Evolutionary conservation across 176 grass and related monocot species (phyloP), one percentile per base, ranked within the genome.

Genomic region (Oryza officinalis): DNA sequence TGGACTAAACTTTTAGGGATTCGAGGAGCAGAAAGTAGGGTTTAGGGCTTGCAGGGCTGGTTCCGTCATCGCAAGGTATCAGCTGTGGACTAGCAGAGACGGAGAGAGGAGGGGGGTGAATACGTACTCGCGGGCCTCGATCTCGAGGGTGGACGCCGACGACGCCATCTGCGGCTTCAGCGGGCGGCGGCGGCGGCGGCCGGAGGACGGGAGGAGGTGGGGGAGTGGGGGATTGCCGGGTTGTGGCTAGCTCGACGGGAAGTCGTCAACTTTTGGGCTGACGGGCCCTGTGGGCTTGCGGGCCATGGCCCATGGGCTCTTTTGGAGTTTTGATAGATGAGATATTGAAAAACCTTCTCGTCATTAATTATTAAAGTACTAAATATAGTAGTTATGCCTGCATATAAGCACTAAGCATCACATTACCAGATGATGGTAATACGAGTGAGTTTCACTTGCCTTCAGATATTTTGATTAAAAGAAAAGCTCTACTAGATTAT

Each of bases 81-180:
- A 28, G 27, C 22, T n/a, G 0, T 60, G 30, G 72, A 18, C 23
- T 32, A 13, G 71, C 23, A 27, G 47, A 79, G 6, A 18, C 22
- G 15, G 47, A 80, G 57, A 60, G 54, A n/a, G 7, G 20, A 2
- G 57, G 20, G 57, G 45, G 3, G 0, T 47, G 1, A 30, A 4
- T 63, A 77, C 91, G 67, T 99, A 99, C 96, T 98, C 96, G 50
- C 89, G 87, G 76, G 93, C 96, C 89, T 99, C 96, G 78, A 96
- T 99, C 85, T 99, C 93, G 65, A 99, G 87, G 67, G 96, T 81
- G n/a, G 96, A 99, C 81, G 90, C 86, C 65, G 87, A 88, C 38
- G 85, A 91, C 27, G 86, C 87, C 81, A 89, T 85, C 47, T 75
- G 49, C 88, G 52, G 31, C 47, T 72, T 41, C 57, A 67, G 66